Evolutionary conservation across 371 early-diverging fungal species (phyloP).

Genomic region (Mucor mucedo): DNA sequence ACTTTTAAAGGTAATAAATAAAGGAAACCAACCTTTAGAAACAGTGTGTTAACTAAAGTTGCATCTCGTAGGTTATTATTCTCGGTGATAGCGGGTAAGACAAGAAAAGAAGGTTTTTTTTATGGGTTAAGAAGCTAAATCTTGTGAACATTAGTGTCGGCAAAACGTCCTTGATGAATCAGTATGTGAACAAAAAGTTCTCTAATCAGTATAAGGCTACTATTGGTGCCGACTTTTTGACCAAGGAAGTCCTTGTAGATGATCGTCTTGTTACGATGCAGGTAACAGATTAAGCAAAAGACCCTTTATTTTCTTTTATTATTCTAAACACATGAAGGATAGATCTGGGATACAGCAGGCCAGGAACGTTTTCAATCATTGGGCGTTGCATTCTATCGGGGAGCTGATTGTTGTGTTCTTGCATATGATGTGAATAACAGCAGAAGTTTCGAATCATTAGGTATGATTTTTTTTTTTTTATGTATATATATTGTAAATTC

Average conservation of each 20-base stretch:
- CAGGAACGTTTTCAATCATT: conserved; percentile 98
- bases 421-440: conserved; percentile 97
- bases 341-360: conserved; percentile 96
- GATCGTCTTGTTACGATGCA: conserved; percentile 91
- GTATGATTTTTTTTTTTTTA: conserved; percentile 39
- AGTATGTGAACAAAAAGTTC: conserved; percentile 98
- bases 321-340: background rate
- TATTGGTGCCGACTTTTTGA: conserved; percentile 99
- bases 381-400: conserved; percentile 97
- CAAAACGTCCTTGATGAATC: conserved; percentile 98
- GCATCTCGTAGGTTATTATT: conserved; percentile 77
- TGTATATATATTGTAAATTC: background rate
- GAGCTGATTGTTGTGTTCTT: conserved; percentile 99
- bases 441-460: conserved; percentile 94
- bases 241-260: conserved; percentile 96
- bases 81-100: conserved; percentile 89
- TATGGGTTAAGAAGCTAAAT: background rate
- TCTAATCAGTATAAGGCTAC: conserved; percentile 99
- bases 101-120: background rate
- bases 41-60: background rate
- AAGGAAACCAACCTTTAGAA: background rate
- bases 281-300: conserved; percentile 55
- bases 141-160: conserved; percentile 71
- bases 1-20: conserved; percentile 13
- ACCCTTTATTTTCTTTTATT: background rate